These are phyloP conservation scores for Suhomyces sp. DNA, from an alignment of 805 yeast genomes.

Conservation along the genomic window DNA sequence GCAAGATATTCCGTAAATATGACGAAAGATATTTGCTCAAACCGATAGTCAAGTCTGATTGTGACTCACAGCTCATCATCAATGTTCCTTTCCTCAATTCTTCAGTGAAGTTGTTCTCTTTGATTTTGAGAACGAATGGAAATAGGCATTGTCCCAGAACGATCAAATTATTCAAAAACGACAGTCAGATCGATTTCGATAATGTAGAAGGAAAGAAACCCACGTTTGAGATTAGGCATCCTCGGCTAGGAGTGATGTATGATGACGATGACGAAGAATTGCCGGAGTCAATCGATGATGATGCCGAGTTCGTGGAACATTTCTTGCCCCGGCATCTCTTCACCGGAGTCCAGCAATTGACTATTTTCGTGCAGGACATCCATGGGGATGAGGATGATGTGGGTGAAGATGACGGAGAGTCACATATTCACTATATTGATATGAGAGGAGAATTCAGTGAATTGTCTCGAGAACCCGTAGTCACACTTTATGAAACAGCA, in stretches of 20 bases:
- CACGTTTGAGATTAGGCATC: slow-evolving; percentile 57
- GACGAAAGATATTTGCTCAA: slow-evolving; percentile 49
- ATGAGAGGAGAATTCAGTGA: slow-evolving; percentile 70
- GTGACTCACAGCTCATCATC: slow-evolving; percentile 77
- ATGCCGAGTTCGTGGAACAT: slow-evolving; percentile 74
- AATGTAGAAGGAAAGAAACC: slow-evolving; percentile 50
- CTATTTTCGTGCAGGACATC: slow-evolving; percentile 67
- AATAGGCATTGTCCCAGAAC: slow-evolving; percentile 65
- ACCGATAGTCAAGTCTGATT: slow-evolving; percentile 61
- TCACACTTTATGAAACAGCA: slow-evolving; percentile 82
- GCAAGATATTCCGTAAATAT: slow-evolving; percentile 52
- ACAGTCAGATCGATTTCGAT: slow-evolving; percentile 69
- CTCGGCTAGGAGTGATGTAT: slow-evolving; percentile 53
- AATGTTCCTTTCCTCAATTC: slow-evolving; percentile 76
- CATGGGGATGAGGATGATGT: slow-evolving; percentile 44
- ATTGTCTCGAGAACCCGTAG: slow-evolving; percentile 64
- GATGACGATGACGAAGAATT: slow-evolving; percentile 39
- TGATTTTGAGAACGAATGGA: slow-evolving; percentile 66
- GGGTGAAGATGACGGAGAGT: slow-evolving; percentile 48
- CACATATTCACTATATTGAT: slow-evolving; percentile 68
- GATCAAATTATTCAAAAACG: slow-evolving; percentile 73
- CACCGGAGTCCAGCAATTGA: slow-evolving; percentile 64
- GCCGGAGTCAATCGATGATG: slow-evolving; percentile 31
- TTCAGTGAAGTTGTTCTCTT: slow-evolving; percentile 68
- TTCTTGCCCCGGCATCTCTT: slow-evolving; percentile 72